Conservation (phyloP, 768 basidiomycete species). For the Cystobasidium onofrii region DNA sequence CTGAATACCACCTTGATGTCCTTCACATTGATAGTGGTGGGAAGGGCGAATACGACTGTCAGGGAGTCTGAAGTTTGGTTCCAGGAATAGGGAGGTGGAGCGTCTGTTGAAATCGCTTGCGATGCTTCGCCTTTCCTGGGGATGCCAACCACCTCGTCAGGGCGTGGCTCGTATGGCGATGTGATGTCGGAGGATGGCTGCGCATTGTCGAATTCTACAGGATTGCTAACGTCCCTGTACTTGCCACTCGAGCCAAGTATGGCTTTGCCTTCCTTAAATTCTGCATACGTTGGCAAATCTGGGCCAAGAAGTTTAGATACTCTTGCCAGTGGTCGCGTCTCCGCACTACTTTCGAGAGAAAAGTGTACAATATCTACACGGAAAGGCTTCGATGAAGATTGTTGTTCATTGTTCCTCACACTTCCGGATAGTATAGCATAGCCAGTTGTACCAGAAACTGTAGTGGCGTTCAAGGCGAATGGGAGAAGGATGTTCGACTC, state of each 20-base stretch:
- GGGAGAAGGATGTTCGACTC: constrained; percentile 1
- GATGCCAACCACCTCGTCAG: constrained; percentile 6
- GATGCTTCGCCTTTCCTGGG: background rate
- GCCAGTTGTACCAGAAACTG: background rate
- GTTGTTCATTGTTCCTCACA: background rate
- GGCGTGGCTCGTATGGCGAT: background rate
- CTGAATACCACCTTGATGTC: constrained; percentile 64
- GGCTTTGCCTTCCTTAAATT: background rate
- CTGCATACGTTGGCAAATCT: background rate
- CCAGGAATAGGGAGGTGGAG: constrained; percentile 81
- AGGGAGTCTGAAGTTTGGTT: constrained; percentile 75
- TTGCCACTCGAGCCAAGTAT: background rate
- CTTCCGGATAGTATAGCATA: background rate
- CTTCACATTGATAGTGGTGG: constrained; percentile 57
- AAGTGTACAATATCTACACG: constrained; percentile 6
- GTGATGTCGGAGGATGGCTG: background rate
- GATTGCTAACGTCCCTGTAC: background rate
- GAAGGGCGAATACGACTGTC: constrained; percentile 75
- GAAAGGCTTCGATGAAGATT: background rate
- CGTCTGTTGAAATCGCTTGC: constrained; percentile 2
- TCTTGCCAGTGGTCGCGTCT: background rate
- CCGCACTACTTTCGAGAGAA: background rate
- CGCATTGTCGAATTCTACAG: background rate
- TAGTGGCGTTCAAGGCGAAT: background rate
- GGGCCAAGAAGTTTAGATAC: background rate